Evolutionary conservation across 176 grass and related monocot species (phyloP).

Genomic region (Cymbopogon citratus): DNA sequence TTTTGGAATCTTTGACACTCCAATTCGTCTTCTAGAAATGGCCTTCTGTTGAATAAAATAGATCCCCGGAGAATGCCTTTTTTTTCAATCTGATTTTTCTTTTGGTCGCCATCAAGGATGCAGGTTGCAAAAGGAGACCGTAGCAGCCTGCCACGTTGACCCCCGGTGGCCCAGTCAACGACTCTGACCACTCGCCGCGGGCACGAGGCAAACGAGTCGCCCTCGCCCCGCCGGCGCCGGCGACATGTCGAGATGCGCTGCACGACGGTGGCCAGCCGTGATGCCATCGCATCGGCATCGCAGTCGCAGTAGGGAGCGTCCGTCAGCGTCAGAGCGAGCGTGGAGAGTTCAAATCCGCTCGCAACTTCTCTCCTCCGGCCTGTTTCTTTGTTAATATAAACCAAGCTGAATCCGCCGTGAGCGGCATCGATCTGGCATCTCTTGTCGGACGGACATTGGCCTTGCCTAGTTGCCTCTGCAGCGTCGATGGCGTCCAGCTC

Average conservation of each 20-base stretch:
- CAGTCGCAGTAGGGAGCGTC: not conserved
- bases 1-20: no score
- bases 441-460: not conserved
- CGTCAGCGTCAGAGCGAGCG: not conserved
- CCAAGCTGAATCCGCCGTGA: not conserved
- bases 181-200: no score
- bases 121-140: no score
- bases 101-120: no score
- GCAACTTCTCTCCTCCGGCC: not conserved
- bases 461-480: not conserved
- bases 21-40: no score
- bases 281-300: not conserved
- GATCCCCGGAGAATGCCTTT: no score
- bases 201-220: no score
- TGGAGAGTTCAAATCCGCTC: constrained; percentile 14
- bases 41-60: no score
- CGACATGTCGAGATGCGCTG: constrained; percentile 17
- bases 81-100: no score
- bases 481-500: constrained; percentile 17
- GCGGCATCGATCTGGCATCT: not conserved
- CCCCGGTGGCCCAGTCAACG: no score
- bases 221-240: not conserved
- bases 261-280: not conserved
- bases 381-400: not conserved
- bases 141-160: no score